phyloP scores from a whole-genome alignment of 495 filamentous ascomycete species.

The Talaromyces thailandensis region DNA sequence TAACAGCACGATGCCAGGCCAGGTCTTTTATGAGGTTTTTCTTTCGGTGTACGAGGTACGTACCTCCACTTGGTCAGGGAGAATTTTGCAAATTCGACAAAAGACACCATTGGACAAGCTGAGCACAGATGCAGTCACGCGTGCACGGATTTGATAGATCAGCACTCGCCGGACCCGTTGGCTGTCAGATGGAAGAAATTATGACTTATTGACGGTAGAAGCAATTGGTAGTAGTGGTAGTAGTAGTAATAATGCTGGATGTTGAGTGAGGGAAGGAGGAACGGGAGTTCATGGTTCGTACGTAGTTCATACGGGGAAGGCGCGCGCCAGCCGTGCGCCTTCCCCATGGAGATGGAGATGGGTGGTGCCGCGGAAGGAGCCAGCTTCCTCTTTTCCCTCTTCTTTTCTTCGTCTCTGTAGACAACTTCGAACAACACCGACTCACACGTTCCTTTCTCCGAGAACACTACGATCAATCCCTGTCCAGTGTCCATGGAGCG shows the following conservation, averaged over 20 bases:
- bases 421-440: not conserved
- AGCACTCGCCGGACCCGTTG: not conserved
- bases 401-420: not conserved
- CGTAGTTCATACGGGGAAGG: not conserved
- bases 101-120: not conserved
- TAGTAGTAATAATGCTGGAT: not conserved
- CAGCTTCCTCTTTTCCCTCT: too few species aligned
- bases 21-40: not conserved
- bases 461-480: not conserved
- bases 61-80: slow-evolving; percentile 1
- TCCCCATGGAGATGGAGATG: not conserved
- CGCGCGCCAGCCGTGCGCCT: not conserved
- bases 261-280: not conserved
- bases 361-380: not conserved
- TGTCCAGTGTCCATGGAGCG: not conserved
- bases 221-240: not conserved
- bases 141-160: not conserved
- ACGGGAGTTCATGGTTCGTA: too few species aligned
- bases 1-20: not conserved
- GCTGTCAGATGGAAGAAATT: not conserved
- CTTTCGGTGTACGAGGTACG: not conserved
- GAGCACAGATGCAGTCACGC: slow-evolving; percentile 4
- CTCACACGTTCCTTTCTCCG: not conserved
- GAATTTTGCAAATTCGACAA: not conserved
- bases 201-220: not conserved